Evolutionary conservation across 169 alveolate genomes (phyloP), one percentile per base, ranked within the genome.

Genomic region (Cryptosporidium ubiquitum): DNA sequence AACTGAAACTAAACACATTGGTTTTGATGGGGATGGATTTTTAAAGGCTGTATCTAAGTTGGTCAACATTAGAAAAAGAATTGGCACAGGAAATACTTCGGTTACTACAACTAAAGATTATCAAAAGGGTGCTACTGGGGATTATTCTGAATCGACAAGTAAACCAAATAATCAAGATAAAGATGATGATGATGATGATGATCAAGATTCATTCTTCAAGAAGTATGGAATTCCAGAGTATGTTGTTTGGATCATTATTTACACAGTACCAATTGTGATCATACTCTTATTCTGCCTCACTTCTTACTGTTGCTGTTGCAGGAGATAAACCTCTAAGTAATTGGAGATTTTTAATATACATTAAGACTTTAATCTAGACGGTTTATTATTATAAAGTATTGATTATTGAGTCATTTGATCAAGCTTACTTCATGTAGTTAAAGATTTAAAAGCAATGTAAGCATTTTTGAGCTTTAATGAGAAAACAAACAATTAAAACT

Each of bases 31-130:
- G 6, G 70, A 71, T 4, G 85, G 69, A 23, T 71, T 71, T 29
- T 31, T 71, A n/a, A 71, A 71, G 44, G 85, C 85, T 39, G 85
- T 71, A 51, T 71, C 85, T 16, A 71, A 44, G 33, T 35, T 71
- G 69, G 85, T 71, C 2, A 71, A 71, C 49, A 71, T 71, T 49
- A 71, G 85, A 51, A 71, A 51, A 20, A 71, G 85, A 52, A 26
- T 23, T 1, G 23, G 29, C n/a, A n/a, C 71, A 64, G 71, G 51
- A 6, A 37, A 26, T 26, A 4, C 49, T 10, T 18, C 23, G 10
- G 40, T 14, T 26, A 5, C 10, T 64, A 35, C 70, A 29, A 55
- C 66, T n/a, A 10, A 26, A 55, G 39, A 64, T n/a, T 37, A 16
- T 29, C 71, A 64, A 35, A 64, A 64, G 51, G 49, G 37, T 20